Evolutionary conservation across 2,329 filamentous ascomycete species (phyloP), one percentile per base, ranked within the genome.

Genomic region (Trichoderma sp.): DNA sequence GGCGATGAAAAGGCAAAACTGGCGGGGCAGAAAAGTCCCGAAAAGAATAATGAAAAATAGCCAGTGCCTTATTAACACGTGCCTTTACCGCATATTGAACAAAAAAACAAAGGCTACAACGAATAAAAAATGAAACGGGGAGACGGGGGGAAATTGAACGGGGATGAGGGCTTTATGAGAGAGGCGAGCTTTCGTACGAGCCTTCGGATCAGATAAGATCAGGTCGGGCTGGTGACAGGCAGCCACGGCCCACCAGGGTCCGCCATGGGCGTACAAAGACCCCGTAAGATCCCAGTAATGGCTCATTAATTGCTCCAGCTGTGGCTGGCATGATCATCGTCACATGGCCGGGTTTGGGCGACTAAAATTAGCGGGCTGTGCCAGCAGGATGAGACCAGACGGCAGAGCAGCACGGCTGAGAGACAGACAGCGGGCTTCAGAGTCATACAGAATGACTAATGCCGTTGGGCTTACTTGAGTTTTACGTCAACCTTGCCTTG

Each of bases 341-440:
- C 72, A 75, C 72, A 75, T 75, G 72, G 72, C 56, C 72, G 56
- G 64, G 50, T 41, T 63, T 50, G 53, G 64, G 71, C 71, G 60
- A 64, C 71, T 73, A 73, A 64, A 64, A 53, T 45, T 71, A 41
- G 71, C 50, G 71, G 71, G 71, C 60, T 64, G 63, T 73, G 60
- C 41, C 41, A 65, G 60, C 41, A 72, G 68, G 71, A 65, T 63
- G 71, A 53, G 68, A 56, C 50, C 50, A 56, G 50, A 63, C 68
- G 53, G 68, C 53, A 45, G 27, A 62, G 33, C 21, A 35, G 53
- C 38, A 50, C 68, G 53, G 68, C 68, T 63, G 68, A 41, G n/a
- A 3, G 75, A 3, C 79, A 83, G 75, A 86, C 84, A 21, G 60
- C 6, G 7, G 84, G 77, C 35, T 29, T 53, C 29, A 14, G 69